These are phyloP conservation scores for Dothistroma septosporum DNA, from an alignment of 2,329 filamentous ascomycete species.

Conservation along the genomic window DNA sequence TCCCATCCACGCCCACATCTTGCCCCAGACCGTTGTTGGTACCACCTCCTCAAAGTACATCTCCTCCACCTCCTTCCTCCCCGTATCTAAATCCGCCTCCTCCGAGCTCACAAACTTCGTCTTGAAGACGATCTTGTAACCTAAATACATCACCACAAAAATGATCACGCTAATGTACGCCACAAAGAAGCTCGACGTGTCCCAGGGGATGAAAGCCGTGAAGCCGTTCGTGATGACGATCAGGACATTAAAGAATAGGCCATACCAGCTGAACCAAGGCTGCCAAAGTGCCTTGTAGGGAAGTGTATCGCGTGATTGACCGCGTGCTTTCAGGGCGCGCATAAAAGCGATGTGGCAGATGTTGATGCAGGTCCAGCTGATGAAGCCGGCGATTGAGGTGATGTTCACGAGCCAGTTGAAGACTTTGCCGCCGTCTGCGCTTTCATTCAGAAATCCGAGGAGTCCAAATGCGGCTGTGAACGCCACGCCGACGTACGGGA, in stretches of 20 bases:
- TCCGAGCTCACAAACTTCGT: conserved; percentile 39
- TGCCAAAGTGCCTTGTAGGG: conserved; percentile 67
- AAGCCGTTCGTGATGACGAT: conserved; percentile 77
- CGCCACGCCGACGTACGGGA: conserved; percentile 69
- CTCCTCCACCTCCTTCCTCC: conserved; percentile 37
- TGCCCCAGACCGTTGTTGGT: conserved; percentile 33
- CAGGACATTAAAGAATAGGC: conserved; percentile 58
- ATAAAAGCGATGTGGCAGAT: conserved; percentile 69
- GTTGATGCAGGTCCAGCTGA: conserved; percentile 67
- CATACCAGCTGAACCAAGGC: conserved; percentile 68
- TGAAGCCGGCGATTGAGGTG: conserved; percentile 69
- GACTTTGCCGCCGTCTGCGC: conserved; percentile 64
- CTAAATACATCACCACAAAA: conserved; percentile 64
- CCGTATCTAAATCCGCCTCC: conserved; percentile 43
- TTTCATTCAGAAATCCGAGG: conserved; percentile 70
- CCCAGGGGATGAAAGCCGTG: conserved; percentile 70
- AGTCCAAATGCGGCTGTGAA: conserved; percentile 64
- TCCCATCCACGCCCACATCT: conserved; percentile 32
- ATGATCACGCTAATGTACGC: conserved; percentile 68
- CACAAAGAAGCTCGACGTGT: conserved; percentile 67
- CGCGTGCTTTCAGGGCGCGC: conserved; percentile 65
- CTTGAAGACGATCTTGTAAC: conserved; percentile 63
- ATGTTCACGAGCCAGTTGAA: conserved; percentile 69
- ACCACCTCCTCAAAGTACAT: conserved; percentile 32
- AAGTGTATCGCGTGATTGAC: conserved; percentile 61